Evolutionary conservation across 2,329 filamentous ascomycete species (phyloP), one percentile per base, ranked within the genome.

Genomic region (Ophiostoma triangulosporum): DNA sequence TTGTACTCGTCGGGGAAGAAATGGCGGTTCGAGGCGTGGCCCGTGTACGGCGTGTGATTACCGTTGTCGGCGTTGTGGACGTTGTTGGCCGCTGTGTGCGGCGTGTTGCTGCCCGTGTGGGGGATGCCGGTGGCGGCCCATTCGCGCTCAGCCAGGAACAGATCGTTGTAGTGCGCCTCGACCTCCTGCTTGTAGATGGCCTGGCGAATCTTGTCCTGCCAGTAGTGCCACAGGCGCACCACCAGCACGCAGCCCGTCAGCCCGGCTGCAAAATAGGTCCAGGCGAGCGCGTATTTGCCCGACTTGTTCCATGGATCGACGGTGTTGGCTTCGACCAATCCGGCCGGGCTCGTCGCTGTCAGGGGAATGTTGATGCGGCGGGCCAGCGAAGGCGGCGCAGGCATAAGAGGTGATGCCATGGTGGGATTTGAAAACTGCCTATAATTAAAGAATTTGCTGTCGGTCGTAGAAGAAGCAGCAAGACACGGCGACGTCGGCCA

Each of bases 121-220:
- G 26, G 24, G 15, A 29, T 29, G 24, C 24, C 40, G 22, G 40
- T 27, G 12, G 40, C 40, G 58, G 75, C 69, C 59, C 71, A 71
- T 22, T 73, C 70, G 33, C 72, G 68, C 50, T 78, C 73, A 53
- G 75, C 62, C 63, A 65, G 73, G 65, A 81, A 75, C 48, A 77
- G 59, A 50, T 73, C 66, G 55, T 66, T 77, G 64, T 79, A 82
- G 61, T 83, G 77, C 61, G 82, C 76, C 63, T 86, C 76, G 61
- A 87, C 75, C 64, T 88, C 81, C 64, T 93, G 83, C 70, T 94
- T 91, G 70, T 93, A 87, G 56, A 93, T 80, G 58, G 88, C 90
- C 60, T 90, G 86, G 60, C 90, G 81, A 60, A 95, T 88, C 70
- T 93, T 94, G 72, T 96, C 90, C 61, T 90, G 88, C 84, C 88